Base-by-base conservation (phyloP, 2,329 filamentous ascomycete genomes). In the Aspergillus sp. region DNA sequence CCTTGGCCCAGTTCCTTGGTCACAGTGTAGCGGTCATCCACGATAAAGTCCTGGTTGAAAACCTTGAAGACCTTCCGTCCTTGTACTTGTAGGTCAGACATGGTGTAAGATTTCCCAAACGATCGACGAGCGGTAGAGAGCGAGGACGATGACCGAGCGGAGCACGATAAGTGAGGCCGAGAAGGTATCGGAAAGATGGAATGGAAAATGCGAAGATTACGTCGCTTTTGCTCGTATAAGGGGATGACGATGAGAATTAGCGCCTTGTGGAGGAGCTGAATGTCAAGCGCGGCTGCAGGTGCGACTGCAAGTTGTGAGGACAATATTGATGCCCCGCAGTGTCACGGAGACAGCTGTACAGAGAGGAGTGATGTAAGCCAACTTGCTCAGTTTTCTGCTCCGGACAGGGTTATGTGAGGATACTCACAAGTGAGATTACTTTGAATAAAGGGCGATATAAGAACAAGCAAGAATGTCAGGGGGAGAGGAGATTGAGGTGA, bases 1-100 rank as follows among this genome's bases (percentile, higher is more conserved):
- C 95, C 95, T 80, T 99, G 95, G 50, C 95, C 95, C 59, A 99
- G 85, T 84, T 99, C 95, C 85, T 99, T 99, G 68, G 94, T 98
- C 68, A 99, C 95, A 68, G 91, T 97, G 83, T 99, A 99, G 73
- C 94, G 89, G 81, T 98, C 94, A 77, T 98, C 95, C 74, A 98
- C 95, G 71, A 97, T 89, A 77, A 99, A 99, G 83, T 99, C 95
- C 77, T 99, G 95, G 85, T 97, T 97, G 83, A 99, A 99, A 78
- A 99, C 93, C 89, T 96, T 97, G 86, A 97, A 97, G 80, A 94
- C 87, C 86, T 97, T 97, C 81, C 93, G 90, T 76, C 88, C 88
- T 66, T 83, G 80, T 63, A 88, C 88, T 66, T 82, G 80, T 64
- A 88, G 79, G 71, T 88, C 85, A 68, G 82, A 79, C 86, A 89